Evolutionary conservation across 345 rosid species (phyloP).

Genomic region (rapeseed (Brassica napus)): DNA sequence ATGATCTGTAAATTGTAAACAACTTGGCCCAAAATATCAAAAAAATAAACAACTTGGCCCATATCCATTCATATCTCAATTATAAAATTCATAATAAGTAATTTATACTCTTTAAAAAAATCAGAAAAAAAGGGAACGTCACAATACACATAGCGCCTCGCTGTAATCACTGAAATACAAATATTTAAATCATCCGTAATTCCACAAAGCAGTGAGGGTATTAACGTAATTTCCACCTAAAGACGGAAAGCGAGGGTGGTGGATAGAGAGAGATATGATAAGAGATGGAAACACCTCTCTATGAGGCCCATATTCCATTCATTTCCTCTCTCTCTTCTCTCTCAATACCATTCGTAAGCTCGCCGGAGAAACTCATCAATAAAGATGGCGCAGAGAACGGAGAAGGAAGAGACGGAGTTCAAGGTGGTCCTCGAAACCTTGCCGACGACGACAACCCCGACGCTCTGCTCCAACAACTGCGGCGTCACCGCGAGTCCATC

Average conservation of each 20-base stretch:
- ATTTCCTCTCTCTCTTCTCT: background rate
- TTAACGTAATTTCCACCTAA: background rate
- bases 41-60: too few relatives aligned
- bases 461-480: background rate
- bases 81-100: too few relatives aligned
- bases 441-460: background rate
- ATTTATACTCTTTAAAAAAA: too few relatives aligned
- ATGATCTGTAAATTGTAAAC: too few relatives aligned
- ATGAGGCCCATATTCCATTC: background rate
- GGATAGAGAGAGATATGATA: background rate
- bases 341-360: background rate
- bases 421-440: background rate
- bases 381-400: background rate
- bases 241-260: background rate
- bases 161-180: background rate
- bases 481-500: background rate
- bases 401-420: conserved; percentile 2
- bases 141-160: background rate
- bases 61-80: too few relatives aligned
- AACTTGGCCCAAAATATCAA: too few relatives aligned
- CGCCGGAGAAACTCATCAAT: background rate
- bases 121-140: background rate
- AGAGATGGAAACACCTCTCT: background rate
- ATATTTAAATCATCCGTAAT: background rate
- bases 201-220: background rate